Evolutionary conservation across 345 rosid species (phyloP).

Genomic region (Eucalyptus dawsonii): DNA sequence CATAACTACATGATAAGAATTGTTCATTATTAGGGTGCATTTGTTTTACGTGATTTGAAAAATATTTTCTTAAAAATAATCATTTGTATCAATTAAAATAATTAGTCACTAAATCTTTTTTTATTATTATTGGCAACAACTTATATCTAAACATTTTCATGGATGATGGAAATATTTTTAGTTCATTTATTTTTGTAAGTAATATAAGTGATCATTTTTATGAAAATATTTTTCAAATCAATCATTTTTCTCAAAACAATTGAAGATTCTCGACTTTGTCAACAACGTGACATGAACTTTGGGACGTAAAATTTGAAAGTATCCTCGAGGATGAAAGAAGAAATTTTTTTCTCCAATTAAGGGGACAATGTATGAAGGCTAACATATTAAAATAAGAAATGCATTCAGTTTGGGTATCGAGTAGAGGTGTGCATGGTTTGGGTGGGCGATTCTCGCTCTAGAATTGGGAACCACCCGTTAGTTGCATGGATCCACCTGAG

Average conservation of each 20-base stretch:
- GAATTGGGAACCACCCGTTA: fast-evolving
- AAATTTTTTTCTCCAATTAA: too few species aligned
- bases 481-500: too few species aligned
- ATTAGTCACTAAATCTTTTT: background rate
- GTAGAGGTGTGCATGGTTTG: too few species aligned
- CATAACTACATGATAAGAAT: background rate
- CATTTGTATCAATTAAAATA: background rate
- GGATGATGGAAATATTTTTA: background rate
- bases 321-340: fast-evolving
- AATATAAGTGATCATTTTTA: background rate
- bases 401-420: fast-evolving
- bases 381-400: too few species aligned
- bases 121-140: background rate
- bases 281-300: too few species aligned
- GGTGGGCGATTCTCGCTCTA: fast-evolving
- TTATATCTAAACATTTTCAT: background rate
- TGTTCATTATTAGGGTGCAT: too few species aligned
- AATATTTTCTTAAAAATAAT: background rate
- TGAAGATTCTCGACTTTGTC: background rate
- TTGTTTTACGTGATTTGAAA: background rate
- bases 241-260: fast-evolving
- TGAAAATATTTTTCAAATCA: background rate
- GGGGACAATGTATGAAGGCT: too few species aligned
- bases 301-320: too few species aligned
- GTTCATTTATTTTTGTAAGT: background rate